phyloP scores from a whole-genome alignment of 495 filamentous ascomycete species.

The Lasiosphaeria miniovina region DNA sequence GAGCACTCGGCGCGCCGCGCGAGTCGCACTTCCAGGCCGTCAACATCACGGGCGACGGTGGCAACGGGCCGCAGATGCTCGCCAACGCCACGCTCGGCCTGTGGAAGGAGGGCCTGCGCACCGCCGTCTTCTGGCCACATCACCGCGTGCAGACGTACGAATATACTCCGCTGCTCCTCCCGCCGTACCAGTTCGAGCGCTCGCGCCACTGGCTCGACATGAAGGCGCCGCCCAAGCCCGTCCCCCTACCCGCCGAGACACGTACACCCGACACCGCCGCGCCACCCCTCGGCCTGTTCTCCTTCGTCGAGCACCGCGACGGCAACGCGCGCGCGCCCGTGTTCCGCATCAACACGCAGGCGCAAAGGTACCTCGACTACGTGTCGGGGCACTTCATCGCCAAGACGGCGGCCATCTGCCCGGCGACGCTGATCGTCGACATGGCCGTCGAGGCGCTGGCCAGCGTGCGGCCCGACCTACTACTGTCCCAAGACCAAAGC shows the following conservation, averaged over 20 bases:
- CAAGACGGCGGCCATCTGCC: slow-evolving; percentile 47
- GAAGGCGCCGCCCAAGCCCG: slow-evolving; percentile 21
- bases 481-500: slow-evolving; percentile 5
- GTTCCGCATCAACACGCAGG: slow-evolving; percentile 49
- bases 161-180: slow-evolving; percentile 31
- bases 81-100: slow-evolving; percentile 42
- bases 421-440: slow-evolving; percentile 45
- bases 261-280: no score
- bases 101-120: slow-evolving; percentile 44
- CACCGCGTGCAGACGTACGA: slow-evolving; percentile 36
- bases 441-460: slow-evolving; percentile 49
- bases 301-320: slow-evolving; percentile 46
- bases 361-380: slow-evolving; percentile 36
- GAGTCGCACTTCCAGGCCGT: slow-evolving; percentile 39
- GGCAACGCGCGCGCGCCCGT: slow-evolving; percentile 28
- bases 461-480: slow-evolving; percentile 35
- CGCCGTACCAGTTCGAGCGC: slow-evolving; percentile 45
- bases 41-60: slow-evolving; percentile 33
- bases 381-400: slow-evolving; percentile 46
- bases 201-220: slow-evolving; percentile 31
- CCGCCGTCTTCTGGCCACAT: slow-evolving; percentile 47
- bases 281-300: slow-evolving; percentile 27
- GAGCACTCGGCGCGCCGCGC: slow-evolving; percentile 9
- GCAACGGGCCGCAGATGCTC: slow-evolving; percentile 31
- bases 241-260: background rate